These are phyloP conservation scores for Blastobotrys buckinghamii DNA, from an alignment of 1,139 yeast species.

Conservation along the genomic window DNA sequence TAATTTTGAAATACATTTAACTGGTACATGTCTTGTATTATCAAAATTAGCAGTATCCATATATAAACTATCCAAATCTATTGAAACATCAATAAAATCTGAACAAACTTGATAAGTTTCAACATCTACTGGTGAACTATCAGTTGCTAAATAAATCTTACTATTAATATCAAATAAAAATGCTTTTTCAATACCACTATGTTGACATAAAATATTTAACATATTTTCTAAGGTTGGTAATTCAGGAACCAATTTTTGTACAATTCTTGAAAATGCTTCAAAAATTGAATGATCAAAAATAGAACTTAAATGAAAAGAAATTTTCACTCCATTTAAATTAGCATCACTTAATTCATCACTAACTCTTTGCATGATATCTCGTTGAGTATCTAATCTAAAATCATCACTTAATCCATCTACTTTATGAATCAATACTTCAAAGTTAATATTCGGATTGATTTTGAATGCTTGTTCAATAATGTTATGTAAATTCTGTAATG, in stretches of 20 bases:
- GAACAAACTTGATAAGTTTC: constrained; percentile 96
- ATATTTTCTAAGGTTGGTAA: constrained; percentile 82
- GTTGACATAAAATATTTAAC: constrained; percentile 83
- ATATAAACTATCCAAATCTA: constrained; percentile 59
- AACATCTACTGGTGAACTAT: constrained; percentile 90
- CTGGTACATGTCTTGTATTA: constrained; percentile 26
- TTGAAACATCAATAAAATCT: constrained; percentile 90
- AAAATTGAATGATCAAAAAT: constrained; percentile 94
- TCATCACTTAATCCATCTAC: constrained; percentile 94
- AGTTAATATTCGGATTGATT: constrained; percentile 78
- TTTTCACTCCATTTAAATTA: constrained; percentile 87
- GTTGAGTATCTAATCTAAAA: constrained; percentile 85
- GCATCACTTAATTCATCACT: constrained; percentile 88
- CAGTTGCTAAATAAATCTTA: constrained; percentile 95
- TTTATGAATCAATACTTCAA: constrained; percentile 90
- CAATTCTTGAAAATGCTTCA: constrained; percentile 90
- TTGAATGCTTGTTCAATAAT: constrained; percentile 85
- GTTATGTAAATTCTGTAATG: constrained; percentile 80
- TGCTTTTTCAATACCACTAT: constrained; percentile 86
- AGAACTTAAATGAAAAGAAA: constrained; percentile 84
- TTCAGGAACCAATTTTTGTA: constrained; percentile 85
- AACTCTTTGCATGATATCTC: constrained; percentile 94
- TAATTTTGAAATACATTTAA: constrained; percentile 66
- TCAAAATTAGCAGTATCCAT: constrained; percentile 7
- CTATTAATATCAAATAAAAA: constrained; percentile 87